A percentile compares a stretch with the other conserved stretches of the same genome.
phyloP scores from a whole-genome alignment of 202 grass and related monocot genomes.

The Saccharum hybrid region DNA sequence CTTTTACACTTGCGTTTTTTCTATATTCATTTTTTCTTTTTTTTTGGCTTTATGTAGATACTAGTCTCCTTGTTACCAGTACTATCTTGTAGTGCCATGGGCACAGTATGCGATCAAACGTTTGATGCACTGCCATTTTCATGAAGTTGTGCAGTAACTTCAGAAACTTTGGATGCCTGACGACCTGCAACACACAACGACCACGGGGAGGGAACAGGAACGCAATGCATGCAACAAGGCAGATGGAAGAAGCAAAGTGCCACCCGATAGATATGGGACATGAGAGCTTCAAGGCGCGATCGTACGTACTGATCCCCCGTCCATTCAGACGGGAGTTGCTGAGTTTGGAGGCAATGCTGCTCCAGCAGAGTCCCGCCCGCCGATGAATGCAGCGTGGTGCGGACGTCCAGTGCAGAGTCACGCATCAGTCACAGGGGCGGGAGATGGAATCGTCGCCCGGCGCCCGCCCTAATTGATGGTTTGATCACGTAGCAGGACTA shows the following conservation, averaged over 20 bases:
- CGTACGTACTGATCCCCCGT: not conserved
- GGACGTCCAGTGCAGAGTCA: not conserved
- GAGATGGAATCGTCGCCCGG: not conserved
- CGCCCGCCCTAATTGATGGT: conserved; percentile 37
- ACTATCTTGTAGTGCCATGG: too few relatives aligned
- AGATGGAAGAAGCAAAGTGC: conserved; percentile 39
- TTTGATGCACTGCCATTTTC: not conserved
- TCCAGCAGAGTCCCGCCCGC: conserved; percentile 5
- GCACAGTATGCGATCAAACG: not conserved
- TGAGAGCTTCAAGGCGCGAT: conserved; percentile 4
- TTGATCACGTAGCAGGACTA: not conserved
- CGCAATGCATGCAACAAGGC: not conserved
- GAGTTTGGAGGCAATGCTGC: conserved; percentile 21
- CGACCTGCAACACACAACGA: conserved; percentile 8
- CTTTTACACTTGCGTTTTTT: too few relatives aligned
- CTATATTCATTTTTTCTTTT: not conserved
- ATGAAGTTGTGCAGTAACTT: conserved; percentile 12
- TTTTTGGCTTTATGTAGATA: not conserved
- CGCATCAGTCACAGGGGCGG: too few relatives aligned
- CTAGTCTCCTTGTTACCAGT: not conserved
- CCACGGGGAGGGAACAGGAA: not conserved
- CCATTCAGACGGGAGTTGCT: conserved; percentile 16
- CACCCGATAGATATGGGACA: not conserved
- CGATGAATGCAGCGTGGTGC: not conserved
- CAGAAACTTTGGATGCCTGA: conserved; percentile 10